Percentiles rank a stretch among this genome's conserved stretches.
phyloP scores from a whole-genome alignment of 768 basidiomycete species.

The Leccinum truebloodii region DNA sequence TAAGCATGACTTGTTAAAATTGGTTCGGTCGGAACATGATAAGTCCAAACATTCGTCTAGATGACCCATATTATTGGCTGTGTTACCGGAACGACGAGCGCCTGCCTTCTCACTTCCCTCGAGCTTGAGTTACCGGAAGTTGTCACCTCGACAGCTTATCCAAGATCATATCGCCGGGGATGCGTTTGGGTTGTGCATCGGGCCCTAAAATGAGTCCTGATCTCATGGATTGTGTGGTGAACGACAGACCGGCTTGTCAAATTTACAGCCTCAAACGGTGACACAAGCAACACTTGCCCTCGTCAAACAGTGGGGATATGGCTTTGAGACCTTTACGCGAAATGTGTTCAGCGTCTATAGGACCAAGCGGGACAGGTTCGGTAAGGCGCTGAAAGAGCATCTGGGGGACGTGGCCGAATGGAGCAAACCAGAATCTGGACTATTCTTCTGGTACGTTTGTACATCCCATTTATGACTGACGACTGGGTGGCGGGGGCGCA shows the following conservation, averaged over 20 bases:
- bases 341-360: constrained; percentile 64
- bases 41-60: constrained; percentile 32
- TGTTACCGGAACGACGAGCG: constrained; percentile 61
- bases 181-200: no score
- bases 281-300: constrained; percentile 55
- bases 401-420: constrained; percentile 71
- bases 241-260: constrained; percentile 61
- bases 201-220: no score
- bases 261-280: constrained; percentile 59
- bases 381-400: constrained; percentile 65
- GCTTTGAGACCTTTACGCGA: constrained; percentile 63
- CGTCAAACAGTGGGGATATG: constrained; percentile 67
- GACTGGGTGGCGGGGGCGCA: no score
- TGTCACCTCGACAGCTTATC: constrained; percentile 79
- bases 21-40: neutral
- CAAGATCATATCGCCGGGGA: constrained; percentile 28
- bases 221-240: neutral
- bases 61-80: constrained; percentile 69
- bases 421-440: constrained; percentile 45
- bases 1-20: constrained; percentile 49
- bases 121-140: neutral
- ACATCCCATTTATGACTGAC: no score
- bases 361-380: constrained; percentile 69
- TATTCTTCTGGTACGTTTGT: neutral
- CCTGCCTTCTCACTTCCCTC: constrained; percentile 15